Conservation (phyloP, 176 grass and related monocot species). For the Oryza brachyantha region DNA sequence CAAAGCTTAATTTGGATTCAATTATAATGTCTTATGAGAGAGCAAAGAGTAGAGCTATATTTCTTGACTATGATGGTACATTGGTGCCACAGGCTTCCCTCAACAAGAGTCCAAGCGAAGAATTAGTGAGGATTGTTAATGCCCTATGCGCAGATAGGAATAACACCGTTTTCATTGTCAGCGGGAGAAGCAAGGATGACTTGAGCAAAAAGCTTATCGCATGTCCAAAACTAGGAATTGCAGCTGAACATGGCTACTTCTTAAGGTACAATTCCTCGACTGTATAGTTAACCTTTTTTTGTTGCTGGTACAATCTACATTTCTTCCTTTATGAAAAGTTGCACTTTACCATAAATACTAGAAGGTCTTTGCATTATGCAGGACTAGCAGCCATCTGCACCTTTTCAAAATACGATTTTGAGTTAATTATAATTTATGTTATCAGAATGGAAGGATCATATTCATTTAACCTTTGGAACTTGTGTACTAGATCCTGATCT, state of each 20-base stretch:
- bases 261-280: constrained; percentile 50
- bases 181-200: constrained; percentile 57
- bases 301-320: not conserved
- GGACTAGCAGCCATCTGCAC: not conserved
- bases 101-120: constrained; percentile 52
- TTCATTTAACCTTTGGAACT: not conserved
- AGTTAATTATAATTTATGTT: not conserved
- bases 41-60: constrained; percentile 63
- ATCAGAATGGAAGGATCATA: not conserved
- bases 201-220: constrained; percentile 54
- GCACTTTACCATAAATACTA: not conserved
- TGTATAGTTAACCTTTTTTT: constrained; percentile 1
- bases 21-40: constrained; percentile 74
- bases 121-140: constrained; percentile 65
- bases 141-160: constrained; percentile 57
- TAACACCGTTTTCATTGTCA: constrained; percentile 70
- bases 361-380: not conserved
- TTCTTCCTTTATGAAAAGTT: not conserved
- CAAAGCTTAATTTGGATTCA: constrained; percentile 72
- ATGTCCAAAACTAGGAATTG: constrained; percentile 71
- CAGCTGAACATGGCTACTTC: constrained; percentile 81
- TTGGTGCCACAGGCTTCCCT: constrained; percentile 60
- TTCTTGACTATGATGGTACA: constrained; percentile 89
- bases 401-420: not conserved
- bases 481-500: not conserved